Base-by-base conservation (phyloP, 805 yeast species). In the Diddensiella caesifluorescens region DNA sequence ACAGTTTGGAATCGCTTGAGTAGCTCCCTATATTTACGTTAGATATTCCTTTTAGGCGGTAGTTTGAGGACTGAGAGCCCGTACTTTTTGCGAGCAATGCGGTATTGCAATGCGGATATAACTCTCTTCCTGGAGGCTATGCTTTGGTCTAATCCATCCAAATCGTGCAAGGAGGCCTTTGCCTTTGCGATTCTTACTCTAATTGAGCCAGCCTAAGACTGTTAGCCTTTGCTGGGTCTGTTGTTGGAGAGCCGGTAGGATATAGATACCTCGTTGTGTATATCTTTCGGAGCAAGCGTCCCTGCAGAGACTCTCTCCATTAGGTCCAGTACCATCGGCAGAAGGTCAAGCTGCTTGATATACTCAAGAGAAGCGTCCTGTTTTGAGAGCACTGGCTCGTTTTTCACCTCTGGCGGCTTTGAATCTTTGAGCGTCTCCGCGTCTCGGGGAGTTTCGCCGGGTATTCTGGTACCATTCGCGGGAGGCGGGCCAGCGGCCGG, bases 21-120 rank as follows among this genome's bases (percentile, higher is more conserved):
- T 16, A 45, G 42, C 27, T 41, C 33, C 15, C 48, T 33, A 33
- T 22, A n/a, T 29, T n/a, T 29, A 29, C 16, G 32, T 29, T 13
- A 29, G 15, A 25, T 12, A 9, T 25, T 25, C 12, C 12, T 25
- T 25, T n/a, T n/a, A n/a, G n/a, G n/a, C n/a, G n/a, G n/a, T n/a
- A n/a, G 27, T 25, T 25, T 25, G 27, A 12, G 12, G 27, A 9
- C 9, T 9, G 27, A 25, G 27, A 25, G 19, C 22, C 18, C 39
- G 19, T 26, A 20, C 50, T 40, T 30, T 31, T 37, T 44, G 28
- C 34, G 29, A 22, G 62, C 54, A 23, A 67, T 62, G 35, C 58
- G 53, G 1, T 37, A 31, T 25, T 61, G 62, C 16, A 64, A 52
- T 0, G 53, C 48, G 1, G 46, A 35, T 7, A 70, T 61, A 13